Base-by-base conservation (phyloP, 306 rosid species). In the Lotus japonicus region DNA sequence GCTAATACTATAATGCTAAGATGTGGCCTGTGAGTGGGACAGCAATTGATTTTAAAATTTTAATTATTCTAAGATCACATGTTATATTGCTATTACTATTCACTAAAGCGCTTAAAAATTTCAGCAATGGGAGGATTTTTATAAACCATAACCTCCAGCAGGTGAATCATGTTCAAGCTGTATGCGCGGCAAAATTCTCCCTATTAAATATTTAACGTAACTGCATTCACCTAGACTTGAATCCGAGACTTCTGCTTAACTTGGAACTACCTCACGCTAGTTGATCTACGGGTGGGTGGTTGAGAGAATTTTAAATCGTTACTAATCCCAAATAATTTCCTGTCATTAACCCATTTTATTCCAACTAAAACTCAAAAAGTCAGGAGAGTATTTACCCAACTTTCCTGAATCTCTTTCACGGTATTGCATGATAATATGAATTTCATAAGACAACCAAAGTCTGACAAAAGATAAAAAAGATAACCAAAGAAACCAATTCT, bases 61-160 rank as follows among this genome's bases (percentile, higher is more conserved):
- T 31, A 31, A 43, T 35, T 44, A 44, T 66, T 35, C 74, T 18
- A 43, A 42, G 28, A 72, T 51, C 74, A 51, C 71, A 43, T 33
- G 55, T 44, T 51, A 14, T 19, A 31, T 42, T 31, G 73, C 65
- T 48, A 38, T 54, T 51, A 50, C 38, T 66, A 44, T 64, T 11
- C 45, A 56, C 67, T 11, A 19, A 65, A 73, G 9, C 62, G 33
- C 41, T 11, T 49, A 41, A 57, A 36, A 77, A 58, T 18, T 17
- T 28, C 21, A 64, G 42, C 12, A 63, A 2, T 1, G 31, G 4
- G 31, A 21, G 2, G n/a, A n/a, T n/a, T n/a, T n/a, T n/a, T n/a
- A n/a, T n/a, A n/a, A n/a, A n/a, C n/a, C n/a, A n/a, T n/a, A n/a
- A n/a, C n/a, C n/a, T n/a, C n/a, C n/a, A n/a, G n/a, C n/a, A n/a